Evolutionary conservation across 805 yeast genomes (phyloP).

Genomic region (Suhomyces sp.): DNA sequence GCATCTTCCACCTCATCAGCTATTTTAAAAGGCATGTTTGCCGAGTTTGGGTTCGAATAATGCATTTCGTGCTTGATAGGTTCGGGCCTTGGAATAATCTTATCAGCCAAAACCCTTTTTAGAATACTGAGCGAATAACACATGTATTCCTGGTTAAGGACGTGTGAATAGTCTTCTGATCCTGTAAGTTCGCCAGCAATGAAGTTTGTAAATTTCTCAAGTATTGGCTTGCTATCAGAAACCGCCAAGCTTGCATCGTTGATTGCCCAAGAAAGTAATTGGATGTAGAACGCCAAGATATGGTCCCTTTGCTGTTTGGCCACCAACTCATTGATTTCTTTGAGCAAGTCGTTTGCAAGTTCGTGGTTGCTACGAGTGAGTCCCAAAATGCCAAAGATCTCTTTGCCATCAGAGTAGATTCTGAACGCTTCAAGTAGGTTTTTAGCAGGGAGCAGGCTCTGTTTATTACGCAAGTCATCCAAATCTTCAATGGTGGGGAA

Average conservation of each 20-base stretch:
- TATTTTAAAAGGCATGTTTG: constrained; percentile 12
- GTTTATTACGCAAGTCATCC: constrained; percentile 3
- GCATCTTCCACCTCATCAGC: constrained; percentile 18
- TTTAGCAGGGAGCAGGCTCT: constrained; percentile 7
- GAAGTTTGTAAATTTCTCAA: constrained; percentile 34
- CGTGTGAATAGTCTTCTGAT: not conserved
- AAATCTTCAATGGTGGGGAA: constrained; percentile 11
- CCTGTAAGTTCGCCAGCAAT: constrained; percentile 31
- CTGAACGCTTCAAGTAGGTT: constrained; percentile 19
- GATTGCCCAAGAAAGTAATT: constrained; percentile 12
- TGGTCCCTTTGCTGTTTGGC: constrained; percentile 6
- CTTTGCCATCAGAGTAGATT: constrained; percentile 12
- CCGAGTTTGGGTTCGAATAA: constrained; percentile 15
- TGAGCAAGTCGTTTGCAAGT: constrained; percentile 6
- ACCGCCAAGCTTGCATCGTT: constrained; percentile 11
- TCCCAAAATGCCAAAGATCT: not conserved
- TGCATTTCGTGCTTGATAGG: constrained; percentile 5
- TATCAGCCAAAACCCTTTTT: constrained; percentile 52
- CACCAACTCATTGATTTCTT: constrained; percentile 11
- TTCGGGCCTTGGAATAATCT: constrained; percentile 42
- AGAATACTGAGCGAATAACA: constrained; percentile 54
- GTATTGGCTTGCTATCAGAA: constrained; percentile 8
- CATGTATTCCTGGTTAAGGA: constrained; percentile 51
- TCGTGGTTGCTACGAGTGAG: not conserved
- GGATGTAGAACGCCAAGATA: constrained; percentile 10